Evolutionary conservation across 108 stramenopile species (phyloP), one percentile per base, ranked within the genome.

Genomic region (Cyclotella kingstonii): DNA sequence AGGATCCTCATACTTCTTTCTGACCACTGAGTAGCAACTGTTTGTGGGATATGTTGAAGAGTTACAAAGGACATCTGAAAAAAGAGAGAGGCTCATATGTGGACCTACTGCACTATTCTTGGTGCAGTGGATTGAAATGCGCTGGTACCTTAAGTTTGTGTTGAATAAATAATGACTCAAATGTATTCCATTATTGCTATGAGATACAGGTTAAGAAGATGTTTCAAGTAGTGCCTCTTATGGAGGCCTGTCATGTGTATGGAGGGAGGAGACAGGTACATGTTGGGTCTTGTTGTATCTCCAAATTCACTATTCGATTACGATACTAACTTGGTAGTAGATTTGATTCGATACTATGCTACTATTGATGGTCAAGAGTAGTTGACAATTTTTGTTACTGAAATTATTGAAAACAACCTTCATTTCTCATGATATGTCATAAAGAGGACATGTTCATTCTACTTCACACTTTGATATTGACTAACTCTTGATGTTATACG

Each of bases 221-320:
- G 79, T 53, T 70, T 82, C 34, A 65, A 86, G 75, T 84, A 89
- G 50, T 67, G 87, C 25, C 40, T 89, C 11, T 60, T 89, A 33
- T 72, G 67, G 34, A 65, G 83, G n/a, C 84, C 84, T 7, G 68
- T 82, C 29, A 63, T 70, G 11, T 65, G 62, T 44, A 39, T 79
- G 19, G 70, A 79, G 31, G 81, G 85, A 39, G 85, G 83, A 14
- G 68, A 77, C 33, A 49, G 68, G 18, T 65, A 76, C 18, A 58
- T 87, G 63, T 53, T 87, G 17, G 85, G 85, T 8, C 80, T 80
- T 29, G 63, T 34, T 3, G 54, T 39, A 9, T n/a, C 26, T 23
- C 27, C 18, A 15, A 41, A 52, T 19, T 53, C 58, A 5, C 28
- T 60, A n/a, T 29, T 54, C 23, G 53, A 60, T 23, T 17, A 48